These are phyloP conservation scores for Fragilaria crotonensis DNA, from an alignment of 108 stramenopile species.

Conservation along the genomic window DNA sequence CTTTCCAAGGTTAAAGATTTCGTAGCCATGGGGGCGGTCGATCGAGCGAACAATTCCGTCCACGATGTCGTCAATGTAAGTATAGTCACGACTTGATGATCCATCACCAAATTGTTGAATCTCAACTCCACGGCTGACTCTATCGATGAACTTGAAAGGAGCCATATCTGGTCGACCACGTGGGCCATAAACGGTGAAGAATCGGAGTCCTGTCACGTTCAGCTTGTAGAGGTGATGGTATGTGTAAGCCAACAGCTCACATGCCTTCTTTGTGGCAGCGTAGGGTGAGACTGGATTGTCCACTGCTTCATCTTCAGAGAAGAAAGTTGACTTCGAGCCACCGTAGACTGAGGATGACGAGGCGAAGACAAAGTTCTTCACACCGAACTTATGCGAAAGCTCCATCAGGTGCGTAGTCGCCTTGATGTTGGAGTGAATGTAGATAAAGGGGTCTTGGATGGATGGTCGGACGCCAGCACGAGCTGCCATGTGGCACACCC, in stretches of 20 bases:
- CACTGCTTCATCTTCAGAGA: conserved; percentile 85
- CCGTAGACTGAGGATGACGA: conserved; percentile 87
- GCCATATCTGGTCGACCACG: conserved; percentile 91
- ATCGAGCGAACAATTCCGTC: conserved; percentile 83
- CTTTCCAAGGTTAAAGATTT: conserved; percentile 91
- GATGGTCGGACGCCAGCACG: conserved; percentile 86
- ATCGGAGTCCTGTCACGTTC: conserved; percentile 79
- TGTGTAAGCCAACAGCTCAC: conserved; percentile 86
- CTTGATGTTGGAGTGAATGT: conserved; percentile 86
- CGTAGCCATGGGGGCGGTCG: conserved; percentile 76
- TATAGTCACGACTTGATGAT: conserved; percentile 82
- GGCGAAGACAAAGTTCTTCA: conserved; percentile 87
- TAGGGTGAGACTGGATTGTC: conserved; percentile 89
- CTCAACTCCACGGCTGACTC: conserved; percentile 40
- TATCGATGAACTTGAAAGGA: conserved; percentile 76
- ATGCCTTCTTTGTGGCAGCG: conserved; percentile 86
- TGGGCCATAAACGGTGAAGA: conserved; percentile 92
- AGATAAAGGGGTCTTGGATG: conserved; percentile 89
- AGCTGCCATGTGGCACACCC: conserved; percentile 91
- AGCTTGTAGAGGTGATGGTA: conserved; percentile 87
- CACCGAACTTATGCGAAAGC: conserved; percentile 49
- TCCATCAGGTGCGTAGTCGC: conserved; percentile 86
- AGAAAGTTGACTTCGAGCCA: conserved; percentile 72
- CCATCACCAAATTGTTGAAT: conserved; percentile 90
- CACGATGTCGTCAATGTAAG: conserved; percentile 91